Evolutionary conservation across 768 basidiomycete species (phyloP).

Genomic region (Lactifluus pinguis): DNA sequence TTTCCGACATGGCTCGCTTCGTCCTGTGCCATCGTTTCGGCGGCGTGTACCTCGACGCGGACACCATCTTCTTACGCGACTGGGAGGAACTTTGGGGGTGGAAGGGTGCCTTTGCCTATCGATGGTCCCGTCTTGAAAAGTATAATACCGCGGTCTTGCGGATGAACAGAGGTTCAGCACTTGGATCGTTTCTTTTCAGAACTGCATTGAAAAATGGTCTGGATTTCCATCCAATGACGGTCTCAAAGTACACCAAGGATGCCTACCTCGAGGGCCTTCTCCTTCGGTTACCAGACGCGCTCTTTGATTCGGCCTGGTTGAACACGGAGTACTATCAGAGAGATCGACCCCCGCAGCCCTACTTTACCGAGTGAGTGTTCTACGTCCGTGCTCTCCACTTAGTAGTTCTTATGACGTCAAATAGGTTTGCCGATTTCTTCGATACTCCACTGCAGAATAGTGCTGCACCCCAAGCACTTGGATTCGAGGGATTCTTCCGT

Average conservation of each 20-base stretch:
- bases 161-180: constrained; percentile 85
- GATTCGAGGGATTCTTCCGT: constrained; percentile 92
- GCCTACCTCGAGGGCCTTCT: constrained; percentile 77
- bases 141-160: constrained; percentile 97
- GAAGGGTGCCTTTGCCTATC: constrained; percentile 93
- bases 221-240: constrained; percentile 97
- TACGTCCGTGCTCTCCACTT: background rate
- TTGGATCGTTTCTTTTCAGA: constrained; percentile 89
- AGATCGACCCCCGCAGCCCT: constrained; percentile 89
- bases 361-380: constrained; percentile 66
- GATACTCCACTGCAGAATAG: constrained; percentile 63
- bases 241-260: constrained; percentile 84
- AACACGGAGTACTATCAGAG: constrained; percentile 89
- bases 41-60: constrained; percentile 94
- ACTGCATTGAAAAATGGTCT: constrained; percentile 89
- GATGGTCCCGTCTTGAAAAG: constrained; percentile 87
- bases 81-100: constrained; percentile 99
- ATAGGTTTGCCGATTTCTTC: constrained; percentile 84
- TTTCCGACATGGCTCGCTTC: constrained; percentile 96
- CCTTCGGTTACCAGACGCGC: constrained; percentile 83
- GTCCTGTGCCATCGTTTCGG: constrained; percentile 95
- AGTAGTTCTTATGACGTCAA: constrained; percentile 3
- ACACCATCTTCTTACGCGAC: constrained; percentile 90
- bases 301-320: constrained; percentile 96
- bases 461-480: constrained; percentile 79